phyloP scores from a whole-genome alignment of 768 basidiomycete genomes.

The Suillus plorans region DNA sequence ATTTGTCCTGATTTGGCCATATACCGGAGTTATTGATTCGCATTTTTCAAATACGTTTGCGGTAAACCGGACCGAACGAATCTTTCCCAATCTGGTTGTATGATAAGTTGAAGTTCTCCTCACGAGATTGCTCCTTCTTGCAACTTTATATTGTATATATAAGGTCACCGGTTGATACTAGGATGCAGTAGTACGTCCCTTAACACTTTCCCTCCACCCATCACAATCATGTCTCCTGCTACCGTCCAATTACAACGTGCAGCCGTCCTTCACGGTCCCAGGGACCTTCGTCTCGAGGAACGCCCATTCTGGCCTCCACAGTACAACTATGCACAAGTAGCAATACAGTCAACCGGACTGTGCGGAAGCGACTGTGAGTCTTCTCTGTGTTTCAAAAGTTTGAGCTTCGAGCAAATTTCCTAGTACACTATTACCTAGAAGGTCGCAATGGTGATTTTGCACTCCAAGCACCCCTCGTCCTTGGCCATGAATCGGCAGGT shows the following conservation, averaged over 20 bases:
- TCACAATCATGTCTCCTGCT: slow-evolving; percentile 40
- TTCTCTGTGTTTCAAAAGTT: slow-evolving; percentile 3
- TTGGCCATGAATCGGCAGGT: slow-evolving; percentile 94
- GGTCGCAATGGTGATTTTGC: slow-evolving; percentile 93
- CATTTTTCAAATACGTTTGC: slow-evolving; percentile 20
- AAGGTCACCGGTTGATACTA: slow-evolving; percentile 11
- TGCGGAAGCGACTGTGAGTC: slow-evolving; percentile 82
- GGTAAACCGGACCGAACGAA: slow-evolving; percentile 33
- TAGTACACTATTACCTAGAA: slow-evolving; percentile 90
- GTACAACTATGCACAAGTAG: slow-evolving; percentile 75
- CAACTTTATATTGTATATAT: slow-evolving; percentile 32
- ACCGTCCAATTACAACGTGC: slow-evolving; percentile 61
- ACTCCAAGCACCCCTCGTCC: slow-evolving; percentile 80
- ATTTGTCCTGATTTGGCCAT: slow-evolving; percentile 17
- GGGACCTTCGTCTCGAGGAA: slow-evolving; percentile 78
- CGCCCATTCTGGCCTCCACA: slow-evolving; percentile 73
- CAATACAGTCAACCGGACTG: slow-evolving; percentile 80
- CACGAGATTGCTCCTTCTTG: slow-evolving; percentile 34
- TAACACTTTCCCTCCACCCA: slow-evolving; percentile 23
- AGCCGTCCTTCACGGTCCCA: slow-evolving; percentile 80
- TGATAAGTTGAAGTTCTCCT: slow-evolving; percentile 20
- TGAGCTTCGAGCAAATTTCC: slow-evolving; percentile 1
- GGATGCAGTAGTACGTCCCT: slow-evolving; percentile 19
- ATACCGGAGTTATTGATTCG: slow-evolving; percentile 9
- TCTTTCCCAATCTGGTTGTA: slow-evolving; percentile 22